Conservation (phyloP, 768 basidiomycete genomes). For the Lactarius sanguifluus region DNA sequence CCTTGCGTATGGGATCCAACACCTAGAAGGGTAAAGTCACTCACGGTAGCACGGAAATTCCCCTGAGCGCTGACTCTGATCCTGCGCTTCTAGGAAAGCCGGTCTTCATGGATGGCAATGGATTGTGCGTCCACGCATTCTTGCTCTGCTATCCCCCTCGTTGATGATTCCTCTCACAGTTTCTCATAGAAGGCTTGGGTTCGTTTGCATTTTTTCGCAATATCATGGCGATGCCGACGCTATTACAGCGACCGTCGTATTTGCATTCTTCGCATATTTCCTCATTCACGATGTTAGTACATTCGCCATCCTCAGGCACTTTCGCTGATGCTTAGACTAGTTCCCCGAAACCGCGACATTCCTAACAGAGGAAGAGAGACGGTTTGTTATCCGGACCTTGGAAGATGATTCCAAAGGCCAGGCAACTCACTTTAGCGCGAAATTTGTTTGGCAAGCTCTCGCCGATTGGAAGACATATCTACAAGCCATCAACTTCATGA, state of each 20-base stretch:
- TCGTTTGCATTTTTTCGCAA: not conserved
- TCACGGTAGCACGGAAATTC: not conserved
- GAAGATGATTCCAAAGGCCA: constrained; percentile 35
- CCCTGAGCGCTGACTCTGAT: not conserved
- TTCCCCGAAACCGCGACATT: constrained; percentile 48
- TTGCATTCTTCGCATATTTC: constrained; percentile 44
- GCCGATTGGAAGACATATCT: constrained; percentile 38
- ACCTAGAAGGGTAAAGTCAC: constrained; percentile 43
- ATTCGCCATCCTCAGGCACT: not conserved
- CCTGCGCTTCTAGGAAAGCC: constrained; percentile 28
- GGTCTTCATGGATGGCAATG: constrained; percentile 47
- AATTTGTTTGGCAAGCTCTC: constrained; percentile 39
- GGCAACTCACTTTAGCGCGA: constrained; percentile 37
- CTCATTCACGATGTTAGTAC: constrained; percentile 41
- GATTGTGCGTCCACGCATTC: constrained; percentile 41
- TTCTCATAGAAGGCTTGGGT: constrained; percentile 48
- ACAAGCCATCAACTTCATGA: constrained; percentile 38
- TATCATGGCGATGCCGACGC: not conserved
- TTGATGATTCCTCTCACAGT: constrained; percentile 34
- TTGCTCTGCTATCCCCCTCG: not conserved
- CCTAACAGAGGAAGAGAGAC: constrained; percentile 39
- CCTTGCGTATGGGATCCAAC: constrained; percentile 47
- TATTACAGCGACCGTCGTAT: constrained; percentile 34
- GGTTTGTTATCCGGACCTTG: constrained; percentile 35
- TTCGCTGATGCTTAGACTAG: constrained; percentile 26